Evolutionary conservation across 257 asterid species (phyloP).

Genomic region (Verbascum thapsus): DNA sequence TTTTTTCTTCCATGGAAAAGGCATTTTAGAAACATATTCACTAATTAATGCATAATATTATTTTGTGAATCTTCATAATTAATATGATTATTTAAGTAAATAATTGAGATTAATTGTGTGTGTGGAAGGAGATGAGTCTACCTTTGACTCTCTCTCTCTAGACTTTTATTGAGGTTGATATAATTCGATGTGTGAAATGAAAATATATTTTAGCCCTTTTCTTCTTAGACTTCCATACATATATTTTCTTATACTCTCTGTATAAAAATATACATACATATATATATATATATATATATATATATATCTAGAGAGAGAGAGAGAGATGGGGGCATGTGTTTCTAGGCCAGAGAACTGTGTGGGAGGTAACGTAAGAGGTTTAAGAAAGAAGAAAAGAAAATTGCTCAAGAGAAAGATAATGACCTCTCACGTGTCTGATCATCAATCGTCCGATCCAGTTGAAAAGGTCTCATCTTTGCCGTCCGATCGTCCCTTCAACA

Average conservation of each 20-base stretch:
- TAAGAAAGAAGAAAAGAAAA: constrained; percentile 44
- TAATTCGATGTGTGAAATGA: background rate
- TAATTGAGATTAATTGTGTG: too few relatives aligned
- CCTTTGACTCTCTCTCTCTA: constrained; percentile 30
- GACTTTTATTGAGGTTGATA: background rate
- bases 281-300: too few relatives aligned
- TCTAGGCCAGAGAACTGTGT: constrained; percentile 51
- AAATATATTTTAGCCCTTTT: background rate
- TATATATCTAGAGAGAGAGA: background rate
- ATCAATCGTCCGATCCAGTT: constrained; percentile 37
- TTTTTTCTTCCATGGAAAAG: background rate
- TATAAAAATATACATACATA: background rate
- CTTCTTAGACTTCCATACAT: background rate
- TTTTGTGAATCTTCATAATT: constrained; percentile 35
- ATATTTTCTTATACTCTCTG: background rate
- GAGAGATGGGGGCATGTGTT: constrained; percentile 60
- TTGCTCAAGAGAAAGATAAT: constrained; percentile 38
- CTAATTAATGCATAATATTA: background rate
- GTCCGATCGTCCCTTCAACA: constrained; percentile 46
- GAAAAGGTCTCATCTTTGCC: constrained; percentile 45
- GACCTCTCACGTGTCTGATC: constrained; percentile 39
- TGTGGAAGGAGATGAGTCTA: too few relatives aligned
- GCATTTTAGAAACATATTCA: constrained; percentile 1
- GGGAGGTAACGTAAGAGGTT: constrained; percentile 36
- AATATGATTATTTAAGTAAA: too few relatives aligned